Evolutionary conservation across 345 rosid genomes (phyloP).

Genomic region (Capsella bursapastoris): DNA sequence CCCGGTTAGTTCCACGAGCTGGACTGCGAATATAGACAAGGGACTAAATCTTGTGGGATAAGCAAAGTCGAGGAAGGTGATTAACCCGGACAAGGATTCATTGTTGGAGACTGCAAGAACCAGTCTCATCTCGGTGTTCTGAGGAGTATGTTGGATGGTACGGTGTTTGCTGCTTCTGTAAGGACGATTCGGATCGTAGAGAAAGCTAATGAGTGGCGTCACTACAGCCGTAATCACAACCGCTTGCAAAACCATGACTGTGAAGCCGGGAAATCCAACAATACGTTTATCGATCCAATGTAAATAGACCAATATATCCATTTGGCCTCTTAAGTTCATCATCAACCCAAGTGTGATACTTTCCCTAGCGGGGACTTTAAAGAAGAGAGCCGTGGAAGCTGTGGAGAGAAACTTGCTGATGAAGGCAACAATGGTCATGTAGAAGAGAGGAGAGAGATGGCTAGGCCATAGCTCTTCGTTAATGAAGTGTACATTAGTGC

Average conservation of each 20-base stretch:
- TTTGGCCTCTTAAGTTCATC: conserved; percentile 70
- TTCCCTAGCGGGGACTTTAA: conserved; percentile 55
- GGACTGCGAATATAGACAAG: conserved; percentile 56
- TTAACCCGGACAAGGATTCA: conserved; percentile 49
- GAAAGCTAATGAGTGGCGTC: conserved; percentile 56
- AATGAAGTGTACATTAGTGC: conserved; percentile 52
- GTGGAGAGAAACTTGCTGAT: conserved; percentile 48
- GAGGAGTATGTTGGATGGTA: conserved; percentile 75
- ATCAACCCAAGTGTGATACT: conserved; percentile 63
- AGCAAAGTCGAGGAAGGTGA: conserved; percentile 62
- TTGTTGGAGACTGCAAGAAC: conserved; percentile 58
- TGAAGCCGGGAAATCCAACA: conserved; percentile 44
- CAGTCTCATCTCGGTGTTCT: conserved; percentile 45
- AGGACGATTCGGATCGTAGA: conserved; percentile 76
- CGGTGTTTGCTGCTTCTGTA: conserved; percentile 68
- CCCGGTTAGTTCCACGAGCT: conserved; percentile 60
- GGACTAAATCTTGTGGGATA: conserved; percentile 55
- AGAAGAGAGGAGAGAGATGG: conserved; percentile 50
- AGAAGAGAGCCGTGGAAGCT: conserved; percentile 36
- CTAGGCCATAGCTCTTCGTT: conserved; percentile 44
- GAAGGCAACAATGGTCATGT: conserved; percentile 48
- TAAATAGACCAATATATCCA: conserved; percentile 54
- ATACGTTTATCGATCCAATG: conserved; percentile 73
- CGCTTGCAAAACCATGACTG: conserved; percentile 57
- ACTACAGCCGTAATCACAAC: conserved; percentile 40